Evolutionary conservation across 352 stramenopile species (phyloP).

Genomic region (Globisporangium cystogenes): DNA sequence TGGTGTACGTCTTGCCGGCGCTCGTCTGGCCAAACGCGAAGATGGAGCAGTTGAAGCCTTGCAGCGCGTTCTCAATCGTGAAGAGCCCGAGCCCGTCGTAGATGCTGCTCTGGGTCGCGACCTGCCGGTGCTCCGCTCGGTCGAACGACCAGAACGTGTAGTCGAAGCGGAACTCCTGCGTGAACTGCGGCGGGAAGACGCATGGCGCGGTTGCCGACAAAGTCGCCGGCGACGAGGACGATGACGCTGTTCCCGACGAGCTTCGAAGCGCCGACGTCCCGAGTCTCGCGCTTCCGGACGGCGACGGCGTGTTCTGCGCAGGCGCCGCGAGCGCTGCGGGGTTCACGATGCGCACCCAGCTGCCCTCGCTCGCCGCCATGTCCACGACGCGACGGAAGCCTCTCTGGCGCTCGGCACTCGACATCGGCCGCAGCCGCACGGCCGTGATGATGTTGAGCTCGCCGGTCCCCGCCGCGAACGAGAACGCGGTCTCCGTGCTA

Average conservation of each 20-base stretch:
- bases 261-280: background rate
- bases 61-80: slow-evolving; percentile 44
- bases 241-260: no score
- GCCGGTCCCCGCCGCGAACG: background rate
- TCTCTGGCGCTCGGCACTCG: slow-evolving; percentile 46
- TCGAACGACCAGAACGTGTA: slow-evolving; percentile 73
- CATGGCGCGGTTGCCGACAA: background rate
- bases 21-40: slow-evolving; percentile 73
- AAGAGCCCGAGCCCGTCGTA: slow-evolving; percentile 56
- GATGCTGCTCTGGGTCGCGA: slow-evolving; percentile 43
- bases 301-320: slow-evolving; percentile 3
- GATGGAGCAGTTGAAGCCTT: slow-evolving; percentile 71
- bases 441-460: slow-evolving; percentile 60
- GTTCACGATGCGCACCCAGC: slow-evolving; percentile 57
- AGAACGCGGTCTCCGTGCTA: slow-evolving; percentile 12
- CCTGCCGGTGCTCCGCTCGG: slow-evolving; percentile 17
- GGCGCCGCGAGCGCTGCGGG: slow-evolving; percentile 29
- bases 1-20: slow-evolving; percentile 70
- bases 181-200: slow-evolving; percentile 43
- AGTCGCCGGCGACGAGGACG: background rate
- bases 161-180: slow-evolving; percentile 69
- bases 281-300: background rate
- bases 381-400: slow-evolving; percentile 56
- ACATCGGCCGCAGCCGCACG: slow-evolving; percentile 70
- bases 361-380: slow-evolving; percentile 33